Evolutionary conservation across 225 moss, liverwort and hornwort genomes (phyloP), one percentile per base, ranked within the genome.

Genomic region (Thuidium tamariscinum): DNA sequence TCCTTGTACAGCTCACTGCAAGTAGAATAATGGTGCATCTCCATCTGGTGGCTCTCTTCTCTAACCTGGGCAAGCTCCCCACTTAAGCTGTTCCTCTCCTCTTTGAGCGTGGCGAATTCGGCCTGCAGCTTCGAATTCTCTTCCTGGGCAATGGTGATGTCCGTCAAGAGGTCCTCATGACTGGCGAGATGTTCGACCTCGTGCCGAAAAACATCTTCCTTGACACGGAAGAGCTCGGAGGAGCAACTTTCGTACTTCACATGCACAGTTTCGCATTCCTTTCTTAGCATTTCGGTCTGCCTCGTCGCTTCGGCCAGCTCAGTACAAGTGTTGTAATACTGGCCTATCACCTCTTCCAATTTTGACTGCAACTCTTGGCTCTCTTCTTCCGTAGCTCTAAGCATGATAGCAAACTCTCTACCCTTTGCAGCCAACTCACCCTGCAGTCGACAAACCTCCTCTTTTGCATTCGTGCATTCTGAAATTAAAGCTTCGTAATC

Each of bases 91-190:
- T 54, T 51, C 51, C 90, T 88, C 71, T 89, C 91, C 14, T 66
- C 80, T 68, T 86, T 84, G 36, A 89, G 85, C 32, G 75, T 23
- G 16, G 81, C 48, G 46, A 92, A 44, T 84, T 88, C 88, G 48
- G 74, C 68, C 62, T 91, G 91, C 9, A 88, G 65, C 75, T 84
- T 91, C 77, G 67, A 56, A 88, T 88, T 93, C 86, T 88, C 91
- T 86, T 86, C 88, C 74, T 89, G 82, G 39, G 90, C 56, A 57
- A 39, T 88, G 65, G 34, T 82, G 81, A 92, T 86, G 77, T 88
- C 88, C 42, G 84, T 62, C 81, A 88, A 62, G 42, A 86, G 86
- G 56, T 77, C 88, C 73, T 86, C 92, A 36, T 88, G 87, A 55
- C 68, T 87, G 74, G 90, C 82, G 12, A 81, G 75, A 51, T 87